These are phyloP conservation scores for Malus fusca DNA, from an alignment of 306 rosid species.

Conservation along the genomic window DNA sequence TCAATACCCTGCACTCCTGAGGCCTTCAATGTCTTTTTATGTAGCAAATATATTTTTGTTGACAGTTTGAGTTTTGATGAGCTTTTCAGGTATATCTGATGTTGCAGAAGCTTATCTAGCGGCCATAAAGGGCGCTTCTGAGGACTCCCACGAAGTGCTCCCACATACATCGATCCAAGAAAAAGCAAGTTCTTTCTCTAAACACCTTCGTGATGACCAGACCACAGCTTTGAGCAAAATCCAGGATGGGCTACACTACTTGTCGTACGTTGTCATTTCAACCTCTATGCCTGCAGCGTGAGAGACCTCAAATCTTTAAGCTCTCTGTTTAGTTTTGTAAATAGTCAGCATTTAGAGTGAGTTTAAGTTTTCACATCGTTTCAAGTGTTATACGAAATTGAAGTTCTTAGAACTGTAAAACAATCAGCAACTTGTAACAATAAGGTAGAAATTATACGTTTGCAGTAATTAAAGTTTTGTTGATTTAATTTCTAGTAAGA, in stretches of 20 bases:
- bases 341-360: constrained; percentile 14
- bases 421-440: background rate
- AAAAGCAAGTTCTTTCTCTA: constrained; percentile 55
- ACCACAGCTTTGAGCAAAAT: constrained; percentile 64
- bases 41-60: background rate
- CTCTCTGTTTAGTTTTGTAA: constrained; percentile 23
- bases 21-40: background rate
- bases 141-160: constrained; percentile 48
- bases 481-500: background rate
- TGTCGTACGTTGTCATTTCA: constrained; percentile 67
- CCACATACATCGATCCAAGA: constrained; percentile 53
- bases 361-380: background rate
- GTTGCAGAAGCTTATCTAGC: constrained; percentile 78
- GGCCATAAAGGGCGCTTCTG: constrained; percentile 58
- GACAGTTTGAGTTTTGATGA: constrained; percentile 10
- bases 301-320: constrained; percentile 4
- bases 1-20: background rate
- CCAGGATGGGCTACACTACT: constrained; percentile 79
- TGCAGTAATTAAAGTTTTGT: background rate
- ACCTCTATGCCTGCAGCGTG: constrained; percentile 69
- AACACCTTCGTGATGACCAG: constrained; percentile 62
- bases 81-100: constrained; percentile 72
- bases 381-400: constrained; percentile 1
- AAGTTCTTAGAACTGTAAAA: background rate
- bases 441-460: background rate